phyloP scores from a whole-genome alignment of 495 filamentous ascomycete species.

The Penicillium psychrofluorescens region DNA sequence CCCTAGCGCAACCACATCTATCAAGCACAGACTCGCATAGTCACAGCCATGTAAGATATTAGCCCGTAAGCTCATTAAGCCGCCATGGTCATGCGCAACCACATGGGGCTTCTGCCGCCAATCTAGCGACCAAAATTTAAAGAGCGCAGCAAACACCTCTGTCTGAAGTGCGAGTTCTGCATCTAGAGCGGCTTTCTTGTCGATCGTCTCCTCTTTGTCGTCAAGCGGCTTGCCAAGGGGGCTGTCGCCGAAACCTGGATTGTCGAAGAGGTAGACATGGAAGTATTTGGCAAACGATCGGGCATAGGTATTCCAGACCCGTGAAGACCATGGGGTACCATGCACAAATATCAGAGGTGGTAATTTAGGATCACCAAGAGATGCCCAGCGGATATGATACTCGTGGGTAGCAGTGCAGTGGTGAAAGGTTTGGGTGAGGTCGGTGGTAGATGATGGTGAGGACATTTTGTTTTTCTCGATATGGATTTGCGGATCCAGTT shows the following conservation, averaged over 20 bases:
- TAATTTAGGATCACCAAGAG: conserved; percentile 8
- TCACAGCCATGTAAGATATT: conserved; percentile 16
- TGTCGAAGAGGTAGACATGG: conserved; percentile 32
- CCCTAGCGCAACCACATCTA: conserved; percentile 26
- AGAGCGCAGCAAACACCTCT: conserved; percentile 22
- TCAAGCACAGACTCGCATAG: conserved; percentile 23
- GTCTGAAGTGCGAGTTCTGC: conserved; percentile 19
- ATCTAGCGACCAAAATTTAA: conserved; percentile 10
- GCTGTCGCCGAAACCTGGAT: conserved; percentile 25
- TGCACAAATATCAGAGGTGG: conserved; percentile 27
- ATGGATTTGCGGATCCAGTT: not conserved
- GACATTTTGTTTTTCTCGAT: not conserved
- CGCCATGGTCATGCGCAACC: conserved; percentile 27
- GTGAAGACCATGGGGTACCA: conserved; percentile 31
- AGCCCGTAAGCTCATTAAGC: conserved; percentile 20
- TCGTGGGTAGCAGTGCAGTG: conserved; percentile 11
- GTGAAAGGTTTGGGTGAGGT: conserved; percentile 18
- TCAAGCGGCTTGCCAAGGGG: conserved; percentile 9
- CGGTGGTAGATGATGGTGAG: not conserved
- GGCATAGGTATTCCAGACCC: conserved; percentile 22
- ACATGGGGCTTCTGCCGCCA: conserved; percentile 18
- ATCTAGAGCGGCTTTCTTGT: conserved; percentile 9
- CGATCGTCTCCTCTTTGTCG: conserved; percentile 1
- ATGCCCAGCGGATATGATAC: conserved; percentile 20
- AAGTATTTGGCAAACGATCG: conserved; percentile 15